These are phyloP conservation scores for Rhizopogon salebrosus DNA, from an alignment of 768 basidiomycete species.

Conservation along the genomic window DNA sequence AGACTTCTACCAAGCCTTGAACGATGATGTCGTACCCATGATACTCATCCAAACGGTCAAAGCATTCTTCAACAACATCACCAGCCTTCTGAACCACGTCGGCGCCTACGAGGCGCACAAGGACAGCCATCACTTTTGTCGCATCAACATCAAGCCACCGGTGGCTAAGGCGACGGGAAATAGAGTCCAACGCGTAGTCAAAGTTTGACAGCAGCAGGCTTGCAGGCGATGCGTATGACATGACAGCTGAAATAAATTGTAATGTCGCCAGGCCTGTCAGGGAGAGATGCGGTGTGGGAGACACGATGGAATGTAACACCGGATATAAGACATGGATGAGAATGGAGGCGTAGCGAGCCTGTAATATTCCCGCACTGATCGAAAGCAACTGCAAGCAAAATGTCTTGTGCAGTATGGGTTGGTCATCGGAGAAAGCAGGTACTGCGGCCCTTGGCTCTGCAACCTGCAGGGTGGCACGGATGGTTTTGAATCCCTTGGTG, in stretches of 20 bases:
- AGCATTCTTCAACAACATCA: slow-evolving; percentile 96
- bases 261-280: slow-evolving; percentile 75
- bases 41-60: slow-evolving; percentile 92
- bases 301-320: slow-evolving; percentile 79
- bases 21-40: slow-evolving; percentile 89
- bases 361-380: slow-evolving; percentile 64
- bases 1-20: slow-evolving; percentile 81
- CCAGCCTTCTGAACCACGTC: slow-evolving; percentile 86
- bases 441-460: slow-evolving; percentile 27
- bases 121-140: slow-evolving; percentile 78
- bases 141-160: slow-evolving; percentile 85
- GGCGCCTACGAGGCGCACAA: slow-evolving; percentile 81
- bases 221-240: slow-evolving; percentile 84
- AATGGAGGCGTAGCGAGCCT: slow-evolving; percentile 63
- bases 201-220: slow-evolving; percentile 92
- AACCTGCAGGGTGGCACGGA: slow-evolving; percentile 57
- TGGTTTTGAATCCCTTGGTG: slow-evolving; percentile 55
- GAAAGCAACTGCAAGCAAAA: slow-evolving; percentile 74
- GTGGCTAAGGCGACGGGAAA: slow-evolving; percentile 76
- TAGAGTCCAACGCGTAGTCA: slow-evolving; percentile 91
- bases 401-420: slow-evolving; percentile 63
- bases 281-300: slow-evolving; percentile 60
- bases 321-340: slow-evolving; percentile 83
- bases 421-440: slow-evolving; percentile 28
- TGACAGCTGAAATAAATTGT: slow-evolving; percentile 60